Conservation (phyloP, 352 stramenopile species). For the Lagenidium giganteum region DNA sequence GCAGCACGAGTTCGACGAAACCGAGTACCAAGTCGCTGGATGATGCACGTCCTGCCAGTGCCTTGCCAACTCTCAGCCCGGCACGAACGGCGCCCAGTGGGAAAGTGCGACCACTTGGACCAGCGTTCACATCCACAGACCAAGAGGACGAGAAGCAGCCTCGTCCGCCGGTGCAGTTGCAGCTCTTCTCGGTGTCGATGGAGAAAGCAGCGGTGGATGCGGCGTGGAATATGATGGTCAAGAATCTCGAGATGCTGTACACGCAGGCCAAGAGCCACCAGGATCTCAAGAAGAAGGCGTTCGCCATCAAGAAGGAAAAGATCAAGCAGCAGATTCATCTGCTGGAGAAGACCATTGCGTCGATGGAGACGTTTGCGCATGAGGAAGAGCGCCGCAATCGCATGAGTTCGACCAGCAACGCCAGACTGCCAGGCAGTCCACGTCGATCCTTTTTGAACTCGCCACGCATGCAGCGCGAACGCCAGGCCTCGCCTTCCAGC, state of each 20-base stretch:
- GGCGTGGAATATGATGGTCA: constrained; percentile 42
- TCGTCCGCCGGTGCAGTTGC: constrained; percentile 1
- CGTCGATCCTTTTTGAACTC: constrained; percentile 10
- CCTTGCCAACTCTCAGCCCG: too few species aligned
- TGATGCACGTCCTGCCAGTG: not conserved
- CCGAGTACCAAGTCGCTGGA: too few species aligned
- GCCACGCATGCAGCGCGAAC: constrained; percentile 1
- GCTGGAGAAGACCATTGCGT: constrained; percentile 64
- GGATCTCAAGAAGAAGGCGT: constrained; percentile 36
- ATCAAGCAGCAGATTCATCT: constrained; percentile 62
- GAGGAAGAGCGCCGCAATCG: constrained; percentile 41
- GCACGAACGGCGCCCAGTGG: not conserved
- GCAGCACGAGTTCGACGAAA: not conserved
- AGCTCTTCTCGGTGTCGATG: constrained; percentile 37
- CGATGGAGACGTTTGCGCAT: constrained; percentile 48
- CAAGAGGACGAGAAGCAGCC: not conserved
- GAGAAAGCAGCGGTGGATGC: constrained; percentile 44
- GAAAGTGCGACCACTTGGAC: too few species aligned
- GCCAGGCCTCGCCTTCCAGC: not conserved
- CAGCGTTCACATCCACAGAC: too few species aligned
- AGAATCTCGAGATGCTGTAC: constrained; percentile 47
- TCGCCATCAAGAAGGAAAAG: constrained; percentile 58
- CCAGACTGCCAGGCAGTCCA: too few species aligned
- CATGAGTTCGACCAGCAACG: constrained; percentile 23
- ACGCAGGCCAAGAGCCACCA: constrained; percentile 33